Evolutionary conservation across 2,329 filamentous ascomycete species (phyloP).

Genomic region (Cadophora sp.): DNA sequence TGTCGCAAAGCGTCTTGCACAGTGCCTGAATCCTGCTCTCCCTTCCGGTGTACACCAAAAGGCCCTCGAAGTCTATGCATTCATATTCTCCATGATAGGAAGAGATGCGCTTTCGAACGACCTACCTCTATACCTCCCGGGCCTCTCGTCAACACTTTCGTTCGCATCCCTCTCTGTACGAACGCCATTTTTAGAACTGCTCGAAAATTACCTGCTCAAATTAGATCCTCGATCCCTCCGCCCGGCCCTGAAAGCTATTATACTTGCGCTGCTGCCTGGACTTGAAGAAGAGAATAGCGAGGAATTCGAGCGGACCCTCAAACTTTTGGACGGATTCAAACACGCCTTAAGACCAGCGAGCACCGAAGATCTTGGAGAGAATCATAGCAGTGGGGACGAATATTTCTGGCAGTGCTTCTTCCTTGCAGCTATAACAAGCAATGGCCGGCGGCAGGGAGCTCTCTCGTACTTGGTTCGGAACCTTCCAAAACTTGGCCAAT

Average conservation of each 20-base stretch:
- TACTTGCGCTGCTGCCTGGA: slow-evolving; percentile 87
- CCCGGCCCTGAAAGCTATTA: slow-evolving; percentile 87
- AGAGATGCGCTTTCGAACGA: slow-evolving; percentile 81
- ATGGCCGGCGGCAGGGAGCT: slow-evolving; percentile 82
- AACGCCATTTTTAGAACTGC: slow-evolving; percentile 81
- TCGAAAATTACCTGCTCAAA: slow-evolving; percentile 80
- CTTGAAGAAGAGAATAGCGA: slow-evolving; percentile 96
- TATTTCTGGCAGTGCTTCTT: slow-evolving; percentile 99
- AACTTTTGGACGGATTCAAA: slow-evolving; percentile 80
- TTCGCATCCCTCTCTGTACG: slow-evolving; percentile 94
- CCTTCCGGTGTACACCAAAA: slow-evolving; percentile 98
- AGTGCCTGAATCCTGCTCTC: slow-evolving; percentile 91
- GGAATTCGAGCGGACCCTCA: slow-evolving; percentile 89
- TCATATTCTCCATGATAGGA: slow-evolving; percentile 87
- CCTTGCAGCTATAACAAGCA: slow-evolving; percentile 87
- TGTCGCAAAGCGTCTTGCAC: slow-evolving; percentile 89
- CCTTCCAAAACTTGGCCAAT: slow-evolving; percentile 72
- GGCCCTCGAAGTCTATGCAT: slow-evolving; percentile 89
- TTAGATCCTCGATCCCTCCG: slow-evolving; percentile 75
- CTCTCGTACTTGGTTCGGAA: slow-evolving; percentile 84
- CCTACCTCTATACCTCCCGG: slow-evolving; percentile 86
- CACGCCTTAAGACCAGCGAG: slow-evolving; percentile 63
- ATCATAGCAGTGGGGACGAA: slow-evolving; percentile 71
- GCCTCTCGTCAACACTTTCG: slow-evolving; percentile 85
- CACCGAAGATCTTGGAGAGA: slow-evolving; percentile 57